phyloP scores from a whole-genome alignment of 345 rosid genomes.

The Aurinia saxatilis region DNA sequence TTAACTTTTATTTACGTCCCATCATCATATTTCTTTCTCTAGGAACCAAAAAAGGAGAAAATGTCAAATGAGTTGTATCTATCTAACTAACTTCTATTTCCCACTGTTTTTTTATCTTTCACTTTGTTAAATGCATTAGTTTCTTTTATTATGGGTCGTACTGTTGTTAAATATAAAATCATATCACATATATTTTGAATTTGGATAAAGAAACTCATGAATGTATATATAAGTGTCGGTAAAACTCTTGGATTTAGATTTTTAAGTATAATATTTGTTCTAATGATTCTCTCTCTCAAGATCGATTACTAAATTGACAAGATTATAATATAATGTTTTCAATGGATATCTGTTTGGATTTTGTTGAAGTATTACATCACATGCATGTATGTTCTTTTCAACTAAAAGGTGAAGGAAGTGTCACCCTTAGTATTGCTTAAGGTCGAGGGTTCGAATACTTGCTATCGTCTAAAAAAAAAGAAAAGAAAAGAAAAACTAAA shows the following conservation, averaged over 20 bases:
- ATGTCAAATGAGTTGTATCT: not conserved
- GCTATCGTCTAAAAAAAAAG: too few relatives aligned
- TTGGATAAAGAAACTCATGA: too few relatives aligned
- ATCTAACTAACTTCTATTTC: not conserved
- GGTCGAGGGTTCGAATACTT: too few relatives aligned
- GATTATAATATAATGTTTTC: not conserved
- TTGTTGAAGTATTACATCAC: not conserved
- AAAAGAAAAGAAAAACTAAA: too few relatives aligned
- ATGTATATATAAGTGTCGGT: too few relatives aligned
- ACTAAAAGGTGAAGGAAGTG: not conserved
- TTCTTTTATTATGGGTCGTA: not conserved
- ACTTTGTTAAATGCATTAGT: too few relatives aligned
- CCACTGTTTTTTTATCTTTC: not conserved
- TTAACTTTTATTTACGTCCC: constrained; percentile 23
- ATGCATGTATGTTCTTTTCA: not conserved
- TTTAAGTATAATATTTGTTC: not conserved
- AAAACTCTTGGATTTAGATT: not conserved
- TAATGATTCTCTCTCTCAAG: too few relatives aligned
- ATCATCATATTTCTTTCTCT: constrained; percentile 12
- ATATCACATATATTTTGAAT: too few relatives aligned
- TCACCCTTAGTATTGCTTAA: too few relatives aligned
- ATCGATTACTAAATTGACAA: too few relatives aligned
- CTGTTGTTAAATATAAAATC: not conserved
- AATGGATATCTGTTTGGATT: not conserved
- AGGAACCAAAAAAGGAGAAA: not conserved